phyloP scores from a whole-genome alignment of 2,329 filamentous ascomycete genomes.

The Alternaria rosae region DNA sequence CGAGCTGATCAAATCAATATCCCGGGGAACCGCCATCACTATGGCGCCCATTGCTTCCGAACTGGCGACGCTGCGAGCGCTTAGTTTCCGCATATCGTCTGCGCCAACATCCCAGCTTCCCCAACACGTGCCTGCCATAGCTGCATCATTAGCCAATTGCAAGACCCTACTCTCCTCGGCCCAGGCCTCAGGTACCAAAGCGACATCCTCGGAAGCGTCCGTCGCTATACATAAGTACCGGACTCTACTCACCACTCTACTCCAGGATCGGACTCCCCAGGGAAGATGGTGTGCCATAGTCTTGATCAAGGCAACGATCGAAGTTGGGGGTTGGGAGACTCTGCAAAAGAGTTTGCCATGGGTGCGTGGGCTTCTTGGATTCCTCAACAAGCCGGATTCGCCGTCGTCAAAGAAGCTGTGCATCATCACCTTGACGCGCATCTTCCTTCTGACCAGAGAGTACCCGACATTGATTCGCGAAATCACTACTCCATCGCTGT shows the following conservation, averaged over 20 bases:
- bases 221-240: constrained; percentile 83
- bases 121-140: constrained; percentile 73
- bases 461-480: constrained; percentile 86
- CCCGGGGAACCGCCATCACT: not conserved
- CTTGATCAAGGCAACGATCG: constrained; percentile 80
- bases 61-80: constrained; percentile 45
- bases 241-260: constrained; percentile 76
- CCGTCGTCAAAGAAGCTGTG: constrained; percentile 76
- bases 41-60: constrained; percentile 41
- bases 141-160: constrained; percentile 62
- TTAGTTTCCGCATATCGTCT: constrained; percentile 75
- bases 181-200: constrained; percentile 64
- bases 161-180: constrained; percentile 68
- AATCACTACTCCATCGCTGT: constrained; percentile 83
- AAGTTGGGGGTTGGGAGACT: constrained; percentile 84
- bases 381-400: constrained; percentile 83
- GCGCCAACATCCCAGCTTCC: constrained; percentile 77
- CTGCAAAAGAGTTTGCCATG: constrained; percentile 76
- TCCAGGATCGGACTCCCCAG: constrained; percentile 77
- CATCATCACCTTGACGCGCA: constrained; percentile 78
- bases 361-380: constrained; percentile 76
- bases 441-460: constrained; percentile 82
- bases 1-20: not conserved
- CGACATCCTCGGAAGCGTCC: constrained; percentile 69
- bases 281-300: constrained; percentile 80